Conservation (phyloP, 495 filamentous ascomycete species). For the Penicillium silybi region DNA sequence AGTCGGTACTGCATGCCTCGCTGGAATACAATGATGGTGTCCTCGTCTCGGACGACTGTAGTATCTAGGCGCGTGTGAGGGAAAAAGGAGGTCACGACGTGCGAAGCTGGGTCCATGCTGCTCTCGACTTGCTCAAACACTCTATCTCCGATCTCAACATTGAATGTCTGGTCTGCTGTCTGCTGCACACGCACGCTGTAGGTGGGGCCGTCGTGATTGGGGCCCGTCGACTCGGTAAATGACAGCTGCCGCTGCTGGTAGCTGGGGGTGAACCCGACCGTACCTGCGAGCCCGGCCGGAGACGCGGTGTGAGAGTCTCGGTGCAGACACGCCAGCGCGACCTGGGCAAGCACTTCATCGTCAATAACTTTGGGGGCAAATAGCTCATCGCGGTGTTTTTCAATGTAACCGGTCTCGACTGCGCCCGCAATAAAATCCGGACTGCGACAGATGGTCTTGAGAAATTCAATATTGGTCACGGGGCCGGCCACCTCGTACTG, state of each 20-base stretch:
- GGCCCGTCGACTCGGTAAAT: conserved; percentile 39
- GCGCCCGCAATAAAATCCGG: conserved; percentile 79
- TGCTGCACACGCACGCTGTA: conserved; percentile 68
- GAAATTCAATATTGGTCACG: conserved; percentile 93
- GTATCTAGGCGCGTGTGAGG: conserved; percentile 76
- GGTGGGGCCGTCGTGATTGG: conserved; percentile 30
- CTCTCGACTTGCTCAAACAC: conserved; percentile 45
- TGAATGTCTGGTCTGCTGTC: conserved; percentile 57
- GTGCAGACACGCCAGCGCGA: conserved; percentile 67
- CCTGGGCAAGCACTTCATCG: conserved; percentile 74
- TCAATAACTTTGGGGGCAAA: conserved; percentile 53
- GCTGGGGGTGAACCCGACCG: conserved; percentile 51
- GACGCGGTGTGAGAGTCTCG: conserved; percentile 25
- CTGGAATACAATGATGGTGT: conserved; percentile 76
- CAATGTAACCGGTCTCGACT: conserved; percentile 95
- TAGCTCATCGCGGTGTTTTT: conserved; percentile 74
- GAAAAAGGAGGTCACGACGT: conserved; percentile 56
- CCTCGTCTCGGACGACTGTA: conserved; percentile 66
- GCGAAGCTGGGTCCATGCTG: conserved; percentile 32
- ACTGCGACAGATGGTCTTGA: conserved; percentile 80
- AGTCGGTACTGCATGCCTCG: conserved; percentile 74
- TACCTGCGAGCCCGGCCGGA: conserved; percentile 23
- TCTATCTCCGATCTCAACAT: conserved; percentile 55
- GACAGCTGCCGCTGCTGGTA: conserved; percentile 53
- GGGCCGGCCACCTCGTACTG: conserved; percentile 91